Evolutionary conservation across 306 rosid genomes (phyloP).

Genomic region (Gynostemma pentaphyllum): DNA sequence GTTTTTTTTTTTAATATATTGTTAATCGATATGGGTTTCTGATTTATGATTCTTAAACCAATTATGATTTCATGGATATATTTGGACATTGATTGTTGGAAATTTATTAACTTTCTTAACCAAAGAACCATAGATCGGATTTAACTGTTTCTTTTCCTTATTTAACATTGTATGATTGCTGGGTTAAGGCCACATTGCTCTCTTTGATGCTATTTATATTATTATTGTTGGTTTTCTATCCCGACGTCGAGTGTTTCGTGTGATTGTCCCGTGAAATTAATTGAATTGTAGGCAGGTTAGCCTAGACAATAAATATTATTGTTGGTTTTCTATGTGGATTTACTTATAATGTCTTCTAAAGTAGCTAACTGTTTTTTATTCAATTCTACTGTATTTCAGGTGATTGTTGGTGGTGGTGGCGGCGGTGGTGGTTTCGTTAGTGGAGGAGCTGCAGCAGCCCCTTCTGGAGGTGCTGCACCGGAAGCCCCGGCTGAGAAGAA

Average conservation of each 20-base stretch:
- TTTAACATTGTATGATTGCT: too few species aligned
- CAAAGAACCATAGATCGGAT: too few species aligned
- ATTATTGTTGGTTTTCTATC: too few species aligned
- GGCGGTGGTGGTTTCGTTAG: constrained; percentile 33
- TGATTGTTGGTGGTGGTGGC: constrained; percentile 47
- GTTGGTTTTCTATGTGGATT: background rate
- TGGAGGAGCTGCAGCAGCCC: constrained; percentile 35
- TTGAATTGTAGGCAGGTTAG: too few species aligned
- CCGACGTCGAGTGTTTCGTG: too few species aligned
- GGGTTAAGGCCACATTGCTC: background rate
- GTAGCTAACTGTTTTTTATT: background rate
- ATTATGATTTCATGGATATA: too few species aligned
- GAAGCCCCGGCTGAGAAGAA: constrained; percentile 39
- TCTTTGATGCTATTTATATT: background rate
- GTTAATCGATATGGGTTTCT: background rate
- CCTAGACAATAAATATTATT: too few species aligned
- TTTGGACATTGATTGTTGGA: background rate
- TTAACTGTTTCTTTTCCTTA: too few species aligned
- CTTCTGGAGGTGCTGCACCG: constrained; percentile 44
- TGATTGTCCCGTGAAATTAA: too few species aligned
- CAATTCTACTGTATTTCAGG: constrained; percentile 19
- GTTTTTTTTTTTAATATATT: background rate
- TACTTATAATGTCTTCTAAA: background rate
- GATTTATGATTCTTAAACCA: background rate
- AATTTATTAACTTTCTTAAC: background rate